phyloP scores from a whole-genome alignment of 768 basidiomycete genomes.

The Podaxis rugospora region DNA sequence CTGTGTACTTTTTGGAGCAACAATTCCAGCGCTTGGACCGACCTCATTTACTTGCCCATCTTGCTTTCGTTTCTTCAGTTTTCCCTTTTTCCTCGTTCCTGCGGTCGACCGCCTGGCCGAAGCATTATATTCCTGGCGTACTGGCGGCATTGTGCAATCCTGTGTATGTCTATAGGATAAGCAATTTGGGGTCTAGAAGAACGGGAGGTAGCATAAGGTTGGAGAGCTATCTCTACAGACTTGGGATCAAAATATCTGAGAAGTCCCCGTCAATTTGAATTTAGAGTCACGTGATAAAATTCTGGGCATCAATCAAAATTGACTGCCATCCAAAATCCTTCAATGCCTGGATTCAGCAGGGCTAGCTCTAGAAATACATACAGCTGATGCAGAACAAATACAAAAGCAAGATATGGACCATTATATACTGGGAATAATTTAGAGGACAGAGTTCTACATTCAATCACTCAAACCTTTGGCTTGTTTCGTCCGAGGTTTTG shows the following conservation, averaged over 20 bases:
- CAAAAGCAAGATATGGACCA: not conserved
- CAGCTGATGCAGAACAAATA: not conserved
- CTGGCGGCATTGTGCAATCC: slow-evolving; percentile 8
- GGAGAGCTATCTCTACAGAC: not conserved
- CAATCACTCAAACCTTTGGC: not conserved
- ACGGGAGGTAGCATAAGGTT: not conserved
- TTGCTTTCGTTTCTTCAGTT: slow-evolving; percentile 26
- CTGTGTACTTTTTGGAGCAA: slow-evolving; percentile 54
- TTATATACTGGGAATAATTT: not conserved
- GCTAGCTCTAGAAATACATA: not conserved
- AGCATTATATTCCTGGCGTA: slow-evolving; percentile 48
- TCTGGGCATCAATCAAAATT: not conserved
- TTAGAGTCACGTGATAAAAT: not conserved
- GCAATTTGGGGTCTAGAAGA: not conserved
- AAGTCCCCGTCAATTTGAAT: not conserved
- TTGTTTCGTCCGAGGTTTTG: not conserved
- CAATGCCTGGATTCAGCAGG: not conserved
- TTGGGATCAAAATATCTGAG: not conserved
- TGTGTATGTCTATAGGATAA: not conserved
- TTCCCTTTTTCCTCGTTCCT: slow-evolving; percentile 62
- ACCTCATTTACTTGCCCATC: slow-evolving; percentile 19
- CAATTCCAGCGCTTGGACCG: slow-evolving; percentile 59
- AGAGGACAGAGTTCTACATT: not conserved
- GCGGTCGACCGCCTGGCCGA: slow-evolving; percentile 63
- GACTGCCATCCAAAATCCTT: not conserved